These are phyloP conservation scores for Sporormia fimetaria DNA, from an alignment of 495 filamentous ascomycete genomes.

Conservation along the genomic window DNA sequence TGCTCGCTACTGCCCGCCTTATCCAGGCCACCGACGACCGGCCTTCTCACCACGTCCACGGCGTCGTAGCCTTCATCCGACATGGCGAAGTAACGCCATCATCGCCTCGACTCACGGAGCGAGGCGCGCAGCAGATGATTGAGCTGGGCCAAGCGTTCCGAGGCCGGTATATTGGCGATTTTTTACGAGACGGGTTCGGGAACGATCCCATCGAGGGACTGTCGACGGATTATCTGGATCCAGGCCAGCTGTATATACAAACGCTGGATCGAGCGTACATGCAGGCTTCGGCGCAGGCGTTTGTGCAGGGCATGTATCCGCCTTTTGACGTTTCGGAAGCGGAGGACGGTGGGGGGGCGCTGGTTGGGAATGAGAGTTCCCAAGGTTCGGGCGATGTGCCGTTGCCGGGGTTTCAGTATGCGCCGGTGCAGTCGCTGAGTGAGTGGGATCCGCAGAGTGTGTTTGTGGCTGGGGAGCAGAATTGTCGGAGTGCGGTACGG, in stretches of 20 bases:
- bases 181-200: slow-evolving; percentile 29
- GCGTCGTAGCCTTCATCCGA: slow-evolving; percentile 52
- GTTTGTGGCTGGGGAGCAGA: slow-evolving; percentile 45
- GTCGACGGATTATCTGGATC: slow-evolving; percentile 36
- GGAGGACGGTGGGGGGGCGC: slow-evolving; percentile 30
- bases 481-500: slow-evolving; percentile 37
- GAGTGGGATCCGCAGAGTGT: slow-evolving; percentile 43
- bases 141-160: slow-evolving; percentile 51
- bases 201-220: slow-evolving; percentile 37
- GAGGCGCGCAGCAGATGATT: slow-evolving; percentile 58
- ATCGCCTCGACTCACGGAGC: slow-evolving; percentile 44
- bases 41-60: slow-evolving; percentile 50
- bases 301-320: slow-evolving; percentile 74
- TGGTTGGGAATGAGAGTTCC: no score
- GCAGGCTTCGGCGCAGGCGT: slow-evolving; percentile 55
- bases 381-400: slow-evolving; percentile 51
- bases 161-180: slow-evolving; percentile 27
- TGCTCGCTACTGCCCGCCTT: slow-evolving; percentile 21
- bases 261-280: slow-evolving; percentile 40
- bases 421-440: slow-evolving; percentile 44
- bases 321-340: slow-evolving; percentile 39
- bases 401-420: slow-evolving; percentile 64
- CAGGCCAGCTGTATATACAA: slow-evolving; percentile 38
- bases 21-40: slow-evolving; percentile 17
- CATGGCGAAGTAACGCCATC: neutral